phyloP scores from a whole-genome alignment of 2,329 filamentous ascomycete species.

The Simplicillium aogashimaense region DNA sequence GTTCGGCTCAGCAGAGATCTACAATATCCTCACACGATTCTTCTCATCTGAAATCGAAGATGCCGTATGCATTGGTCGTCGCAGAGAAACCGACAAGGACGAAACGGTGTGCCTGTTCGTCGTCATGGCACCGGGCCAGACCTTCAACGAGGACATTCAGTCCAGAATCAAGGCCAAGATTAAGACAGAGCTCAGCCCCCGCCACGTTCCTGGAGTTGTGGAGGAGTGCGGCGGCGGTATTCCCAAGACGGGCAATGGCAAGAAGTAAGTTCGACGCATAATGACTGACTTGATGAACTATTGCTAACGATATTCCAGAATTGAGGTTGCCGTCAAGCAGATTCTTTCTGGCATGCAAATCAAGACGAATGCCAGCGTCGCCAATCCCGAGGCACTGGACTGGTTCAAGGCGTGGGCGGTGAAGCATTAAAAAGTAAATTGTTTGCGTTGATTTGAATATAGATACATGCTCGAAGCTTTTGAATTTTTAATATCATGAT shows the following conservation, averaged over 20 bases:
- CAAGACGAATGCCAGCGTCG: conserved; percentile 87
- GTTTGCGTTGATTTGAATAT: not conserved
- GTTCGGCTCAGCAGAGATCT: conserved; percentile 92
- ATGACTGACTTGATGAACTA: not conserved
- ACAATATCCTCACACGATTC: conserved; percentile 81
- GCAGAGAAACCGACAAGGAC: conserved; percentile 61
- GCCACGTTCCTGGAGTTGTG: conserved; percentile 79
- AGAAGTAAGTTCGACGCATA: conserved; percentile 58
- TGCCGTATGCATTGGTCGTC: conserved; percentile 75
- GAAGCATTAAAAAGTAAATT: conserved; percentile 26
- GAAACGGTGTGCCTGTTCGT: conserved; percentile 86
- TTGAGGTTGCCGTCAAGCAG: conserved; percentile 94
- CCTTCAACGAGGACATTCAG: conserved; percentile 51
- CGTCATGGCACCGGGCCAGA: conserved; percentile 54
- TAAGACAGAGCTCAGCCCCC: conserved; percentile 68
- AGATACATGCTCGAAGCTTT: not conserved
- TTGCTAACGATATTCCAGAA: conserved; percentile 33
- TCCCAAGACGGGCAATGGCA: conserved; percentile 86
- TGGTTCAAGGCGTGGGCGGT: conserved; percentile 78
- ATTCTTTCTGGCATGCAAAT: conserved; percentile 82
- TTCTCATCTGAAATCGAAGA: conserved; percentile 74
- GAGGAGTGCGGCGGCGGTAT: conserved; percentile 74
- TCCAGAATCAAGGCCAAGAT: conserved; percentile 57
- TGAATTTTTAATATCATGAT: too few relatives aligned
- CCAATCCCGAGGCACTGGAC: conserved; percentile 76